phyloP scores from a whole-genome alignment of 1,139 yeast species.

The Blastobotrys petasosporus region DNA sequence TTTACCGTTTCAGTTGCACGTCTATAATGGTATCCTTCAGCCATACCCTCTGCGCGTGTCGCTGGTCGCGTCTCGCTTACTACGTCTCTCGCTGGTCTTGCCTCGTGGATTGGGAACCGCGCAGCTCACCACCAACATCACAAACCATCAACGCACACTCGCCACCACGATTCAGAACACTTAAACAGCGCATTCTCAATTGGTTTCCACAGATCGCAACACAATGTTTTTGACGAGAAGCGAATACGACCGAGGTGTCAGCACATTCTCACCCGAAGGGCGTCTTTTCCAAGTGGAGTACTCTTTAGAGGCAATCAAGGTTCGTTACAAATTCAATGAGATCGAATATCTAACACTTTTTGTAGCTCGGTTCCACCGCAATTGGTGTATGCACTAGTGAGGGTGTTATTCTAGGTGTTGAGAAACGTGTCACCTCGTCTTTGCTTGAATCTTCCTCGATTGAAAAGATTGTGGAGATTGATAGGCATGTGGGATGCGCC shows the following conservation, averaged over 20 bases:
- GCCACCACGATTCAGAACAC: neutral
- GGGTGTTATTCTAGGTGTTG: conserved; percentile 95
- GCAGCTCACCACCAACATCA: conserved; percentile 1
- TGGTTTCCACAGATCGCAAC: neutral
- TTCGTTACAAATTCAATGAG: conserved; percentile 28
- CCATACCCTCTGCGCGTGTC: too few species aligned
- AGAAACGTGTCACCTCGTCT: conserved; percentile 92
- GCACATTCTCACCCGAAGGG: conserved; percentile 98
- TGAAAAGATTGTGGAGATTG: conserved; percentile 94
- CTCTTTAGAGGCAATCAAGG: conserved; percentile 93
- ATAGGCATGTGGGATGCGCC: conserved; percentile 93
- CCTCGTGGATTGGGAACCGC: neutral
- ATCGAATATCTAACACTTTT: neutral
- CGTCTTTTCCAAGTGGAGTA: conserved; percentile 97
- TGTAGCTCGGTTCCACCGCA: conserved; percentile 81
- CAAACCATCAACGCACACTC: neutral
- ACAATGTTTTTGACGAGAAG: conserved; percentile 94
- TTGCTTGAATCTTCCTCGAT: conserved; percentile 87
- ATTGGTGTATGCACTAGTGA: conserved; percentile 96
- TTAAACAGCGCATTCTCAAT: neutral
- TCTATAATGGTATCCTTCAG: too few species aligned
- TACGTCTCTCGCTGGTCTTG: too few species aligned
- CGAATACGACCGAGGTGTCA: conserved; percentile 98
- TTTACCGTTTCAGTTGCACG: too few species aligned
- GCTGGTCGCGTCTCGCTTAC: too few species aligned